phyloP scores from a whole-genome alignment of 1,284 basidiomycete genomes.

The Ganoderma lingzhi region DNA sequence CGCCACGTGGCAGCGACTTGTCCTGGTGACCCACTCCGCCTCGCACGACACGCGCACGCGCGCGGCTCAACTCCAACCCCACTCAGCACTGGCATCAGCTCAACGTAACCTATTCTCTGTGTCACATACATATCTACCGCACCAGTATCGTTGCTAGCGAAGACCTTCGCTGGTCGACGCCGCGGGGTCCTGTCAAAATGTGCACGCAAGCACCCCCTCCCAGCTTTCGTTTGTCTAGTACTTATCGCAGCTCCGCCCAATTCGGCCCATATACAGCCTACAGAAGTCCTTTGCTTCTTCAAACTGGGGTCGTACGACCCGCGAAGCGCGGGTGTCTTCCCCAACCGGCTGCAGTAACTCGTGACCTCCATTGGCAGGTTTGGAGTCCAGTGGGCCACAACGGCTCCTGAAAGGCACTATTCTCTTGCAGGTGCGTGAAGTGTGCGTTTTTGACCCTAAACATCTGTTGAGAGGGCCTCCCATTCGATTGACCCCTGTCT shows the following conservation, averaged over 20 bases:
- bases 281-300: background rate
- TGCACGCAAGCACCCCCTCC: background rate
- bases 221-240: no score
- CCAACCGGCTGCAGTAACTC: background rate
- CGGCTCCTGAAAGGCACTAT: background rate
- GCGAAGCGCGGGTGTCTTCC: background rate
- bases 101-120: background rate
- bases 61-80: background rate
- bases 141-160: background rate
- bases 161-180: background rate
- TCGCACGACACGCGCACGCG: background rate
- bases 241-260: no score
- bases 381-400: background rate
- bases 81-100: no score
- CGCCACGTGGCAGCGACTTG: constrained; percentile 1
- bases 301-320: background rate
- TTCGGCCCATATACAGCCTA: background rate
- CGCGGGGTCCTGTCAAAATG: background rate
- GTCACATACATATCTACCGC: background rate
- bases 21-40: background rate
- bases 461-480: background rate
- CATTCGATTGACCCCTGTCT: background rate
- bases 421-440: background rate
- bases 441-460: background rate
- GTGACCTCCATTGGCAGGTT: background rate